Percentiles rank a stretch among this genome's conserved stretches.
These are phyloP conservation scores for Linderina pennispora DNA, from an alignment of 192 early-diverging fungal genomes.

Conservation along the genomic window DNA sequence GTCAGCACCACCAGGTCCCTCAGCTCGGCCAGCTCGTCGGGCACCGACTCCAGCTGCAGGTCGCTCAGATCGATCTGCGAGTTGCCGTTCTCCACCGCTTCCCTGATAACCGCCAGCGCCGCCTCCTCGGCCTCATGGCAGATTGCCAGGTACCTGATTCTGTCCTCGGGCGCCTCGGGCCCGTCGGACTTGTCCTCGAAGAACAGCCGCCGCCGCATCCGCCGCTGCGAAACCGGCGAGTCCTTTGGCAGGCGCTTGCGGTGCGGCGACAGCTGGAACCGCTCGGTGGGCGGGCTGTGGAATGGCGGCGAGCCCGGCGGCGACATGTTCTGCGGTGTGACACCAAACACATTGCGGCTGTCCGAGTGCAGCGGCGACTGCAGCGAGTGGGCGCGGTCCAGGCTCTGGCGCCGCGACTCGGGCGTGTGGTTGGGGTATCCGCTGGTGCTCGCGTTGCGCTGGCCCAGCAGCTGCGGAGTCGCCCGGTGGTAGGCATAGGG, in stretches of 20 bases:
- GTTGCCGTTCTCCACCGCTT: conserved; percentile 39
- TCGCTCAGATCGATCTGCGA: conserved; percentile 46
- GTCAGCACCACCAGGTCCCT: conserved; percentile 43
- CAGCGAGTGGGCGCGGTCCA: conserved; percentile 35
- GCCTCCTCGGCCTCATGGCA: conserved; percentile 9
- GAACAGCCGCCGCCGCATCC: conserved; percentile 40
- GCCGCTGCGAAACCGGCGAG: conserved; percentile 21
- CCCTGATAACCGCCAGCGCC: conserved; percentile 37
- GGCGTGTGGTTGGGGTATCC: conserved; percentile 19
- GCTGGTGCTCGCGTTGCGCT: conserved; percentile 31
- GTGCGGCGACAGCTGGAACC: conserved; percentile 26
- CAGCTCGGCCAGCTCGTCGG: conserved; percentile 45
- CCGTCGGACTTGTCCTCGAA: conserved; percentile 29
- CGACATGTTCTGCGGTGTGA: background rate
- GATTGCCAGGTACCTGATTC: conserved; percentile 3
- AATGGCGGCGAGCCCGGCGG: background rate
- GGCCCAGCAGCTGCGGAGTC: conserved; percentile 17
- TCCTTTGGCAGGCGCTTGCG: conserved; percentile 19
- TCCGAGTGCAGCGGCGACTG: too few species aligned
- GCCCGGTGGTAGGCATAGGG: conserved; percentile 9
- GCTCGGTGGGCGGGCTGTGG: background rate
- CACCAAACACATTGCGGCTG: too few species aligned
- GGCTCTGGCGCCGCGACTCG: conserved; percentile 20
- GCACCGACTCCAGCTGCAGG: conserved; percentile 33
- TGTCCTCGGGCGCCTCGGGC: conserved; percentile 12